phyloP scores from a whole-genome alignment of 106 monocot genomes.

The Alisma plantagoaquatica region DNA sequence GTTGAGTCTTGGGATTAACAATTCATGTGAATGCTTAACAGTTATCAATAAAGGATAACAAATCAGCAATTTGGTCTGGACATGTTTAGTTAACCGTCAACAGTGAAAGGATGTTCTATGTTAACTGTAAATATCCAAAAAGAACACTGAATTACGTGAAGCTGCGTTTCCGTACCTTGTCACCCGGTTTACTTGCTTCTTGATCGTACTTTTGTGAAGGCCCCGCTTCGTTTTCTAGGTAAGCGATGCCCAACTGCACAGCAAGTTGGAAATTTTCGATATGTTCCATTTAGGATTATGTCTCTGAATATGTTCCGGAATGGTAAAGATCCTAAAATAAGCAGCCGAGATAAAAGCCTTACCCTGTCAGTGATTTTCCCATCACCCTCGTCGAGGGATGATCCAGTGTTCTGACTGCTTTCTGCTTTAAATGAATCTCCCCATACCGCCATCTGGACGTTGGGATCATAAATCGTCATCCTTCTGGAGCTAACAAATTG shows the following conservation, averaged over 20 bases:
- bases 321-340: too few species aligned
- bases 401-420: conserved; percentile 36
- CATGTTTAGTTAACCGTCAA: not conserved
- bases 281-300: not conserved
- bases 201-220: conserved; percentile 30
- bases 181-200: conserved; percentile 52
- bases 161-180: too few species aligned
- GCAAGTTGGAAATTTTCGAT: not conserved
- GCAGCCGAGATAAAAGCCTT: too few species aligned
- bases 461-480: conserved; percentile 52
- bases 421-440: conserved; percentile 47
- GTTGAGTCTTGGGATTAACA: not conserved
- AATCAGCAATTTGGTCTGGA: not conserved
- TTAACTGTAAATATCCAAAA: not conserved
- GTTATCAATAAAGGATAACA: not conserved
- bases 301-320: conserved; percentile 1
- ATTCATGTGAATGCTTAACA: not conserved
- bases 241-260: conserved; percentile 43
- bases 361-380: conserved; percentile 39
- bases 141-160: not conserved
- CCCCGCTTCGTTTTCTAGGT: conserved; percentile 22
- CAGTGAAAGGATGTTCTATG: not conserved
- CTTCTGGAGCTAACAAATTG: conserved; percentile 44
- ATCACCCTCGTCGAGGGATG: conserved; percentile 43
- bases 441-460: conserved; percentile 52